These are phyloP conservation scores for Teratosphaeriaceae sp. DNA, from an alignment of 2,329 filamentous ascomycete genomes.

Conservation along the genomic window DNA sequence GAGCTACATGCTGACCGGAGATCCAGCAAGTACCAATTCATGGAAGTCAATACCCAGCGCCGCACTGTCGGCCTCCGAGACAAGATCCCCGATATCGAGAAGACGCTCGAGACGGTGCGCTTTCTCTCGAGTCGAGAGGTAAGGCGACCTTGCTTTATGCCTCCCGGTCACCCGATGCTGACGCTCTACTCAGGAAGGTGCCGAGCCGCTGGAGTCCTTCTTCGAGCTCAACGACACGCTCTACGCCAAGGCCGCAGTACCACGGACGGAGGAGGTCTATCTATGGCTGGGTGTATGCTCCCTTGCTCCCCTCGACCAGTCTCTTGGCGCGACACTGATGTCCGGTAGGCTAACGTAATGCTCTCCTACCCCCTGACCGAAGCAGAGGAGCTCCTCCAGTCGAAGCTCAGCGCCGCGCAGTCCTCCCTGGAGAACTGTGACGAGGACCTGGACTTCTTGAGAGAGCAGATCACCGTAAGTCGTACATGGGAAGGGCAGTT, in stretches of 20 bases:
- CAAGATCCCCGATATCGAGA: constrained; percentile 95
- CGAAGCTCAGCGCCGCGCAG: constrained; percentile 74
- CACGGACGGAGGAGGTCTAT: constrained; percentile 83
- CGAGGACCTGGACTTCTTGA: constrained; percentile 90
- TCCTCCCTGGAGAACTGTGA: constrained; percentile 80
- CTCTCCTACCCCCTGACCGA: constrained; percentile 86
- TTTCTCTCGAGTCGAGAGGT: constrained; percentile 76
- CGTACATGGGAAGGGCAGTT: too few relatives aligned
- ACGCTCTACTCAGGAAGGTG: constrained; percentile 30
- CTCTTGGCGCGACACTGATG: too few relatives aligned
- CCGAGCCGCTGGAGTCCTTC: constrained; percentile 76
- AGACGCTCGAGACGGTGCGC: constrained; percentile 84
- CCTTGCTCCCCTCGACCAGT: too few relatives aligned
- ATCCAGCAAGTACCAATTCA: constrained; percentile 95
- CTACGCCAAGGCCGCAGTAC: constrained; percentile 79
- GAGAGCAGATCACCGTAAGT: constrained; percentile 90
- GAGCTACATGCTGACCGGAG: too few relatives aligned
- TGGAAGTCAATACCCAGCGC: constrained; percentile 89
- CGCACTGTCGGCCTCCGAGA: constrained; percentile 76
- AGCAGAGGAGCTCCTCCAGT: constrained; percentile 68
- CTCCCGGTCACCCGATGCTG: too few relatives aligned
- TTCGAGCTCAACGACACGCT: constrained; percentile 97
- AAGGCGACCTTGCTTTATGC: too few relatives aligned
- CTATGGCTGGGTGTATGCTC: constrained; percentile 86
- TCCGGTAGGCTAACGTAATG: constrained; percentile 95